These are phyloP conservation scores for Penicillium sp. DNA, from an alignment of 2,329 filamentous ascomycete genomes.

Conservation along the genomic window DNA sequence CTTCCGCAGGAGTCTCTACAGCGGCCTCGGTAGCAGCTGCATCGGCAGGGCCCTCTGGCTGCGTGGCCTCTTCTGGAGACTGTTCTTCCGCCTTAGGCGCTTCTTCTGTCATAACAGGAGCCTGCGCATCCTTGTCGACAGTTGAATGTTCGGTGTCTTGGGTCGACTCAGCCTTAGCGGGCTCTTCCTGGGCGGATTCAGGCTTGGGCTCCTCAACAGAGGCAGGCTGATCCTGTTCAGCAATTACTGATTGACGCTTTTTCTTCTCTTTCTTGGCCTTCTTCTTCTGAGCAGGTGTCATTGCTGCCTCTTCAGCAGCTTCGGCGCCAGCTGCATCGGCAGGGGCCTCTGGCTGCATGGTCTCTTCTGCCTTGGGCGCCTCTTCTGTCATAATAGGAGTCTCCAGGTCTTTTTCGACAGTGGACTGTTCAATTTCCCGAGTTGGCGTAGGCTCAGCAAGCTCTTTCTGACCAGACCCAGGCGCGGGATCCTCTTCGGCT, in stretches of 20 bases:
- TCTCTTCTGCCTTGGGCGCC: not conserved
- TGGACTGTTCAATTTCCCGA: not conserved
- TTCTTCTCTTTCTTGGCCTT: conserved; percentile 24
- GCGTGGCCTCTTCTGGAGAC: not conserved
- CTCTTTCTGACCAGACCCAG: not conserved
- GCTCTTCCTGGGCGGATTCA: not conserved
- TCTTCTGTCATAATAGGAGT: not conserved
- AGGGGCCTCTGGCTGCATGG: not conserved
- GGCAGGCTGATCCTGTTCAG: not conserved
- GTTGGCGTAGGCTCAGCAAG: not conserved
- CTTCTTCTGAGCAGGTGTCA: conserved; percentile 16
- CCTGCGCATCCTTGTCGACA: not conserved
- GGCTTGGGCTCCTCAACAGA: conserved; percentile 1
- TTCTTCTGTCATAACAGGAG: conserved; percentile 1
- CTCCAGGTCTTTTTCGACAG: not conserved
- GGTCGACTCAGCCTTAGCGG: not conserved
- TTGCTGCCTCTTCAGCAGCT: conserved; percentile 6
- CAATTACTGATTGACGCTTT: conserved; percentile 16
- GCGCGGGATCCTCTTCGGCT: not conserved
- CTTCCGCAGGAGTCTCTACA: not conserved
- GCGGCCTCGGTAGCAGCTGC: not conserved
- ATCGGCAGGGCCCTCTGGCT: not conserved
- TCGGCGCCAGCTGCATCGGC: not conserved
- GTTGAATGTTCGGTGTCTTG: not conserved
- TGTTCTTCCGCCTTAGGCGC: not conserved